Evolutionary conservation across 805 yeast species (phyloP).

Genomic region (Starmera amethionina): DNA sequence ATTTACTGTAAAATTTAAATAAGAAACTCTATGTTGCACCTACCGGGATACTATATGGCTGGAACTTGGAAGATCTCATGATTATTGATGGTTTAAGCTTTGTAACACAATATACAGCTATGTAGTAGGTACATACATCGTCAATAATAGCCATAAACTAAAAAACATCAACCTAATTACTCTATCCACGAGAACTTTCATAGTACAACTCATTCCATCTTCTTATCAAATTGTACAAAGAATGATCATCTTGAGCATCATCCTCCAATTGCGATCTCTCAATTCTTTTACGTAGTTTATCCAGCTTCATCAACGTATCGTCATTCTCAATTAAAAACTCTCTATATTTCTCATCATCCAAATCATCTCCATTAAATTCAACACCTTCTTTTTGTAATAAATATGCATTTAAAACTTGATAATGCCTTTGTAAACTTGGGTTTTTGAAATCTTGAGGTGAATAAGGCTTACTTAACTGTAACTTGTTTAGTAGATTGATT

Average conservation of each 20-base stretch:
- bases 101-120: too few relatives aligned
- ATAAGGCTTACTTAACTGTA: constrained; percentile 38
- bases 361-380: constrained; percentile 1
- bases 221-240: constrained; percentile 16
- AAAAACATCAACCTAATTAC: too few relatives aligned
- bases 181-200: too few relatives aligned
- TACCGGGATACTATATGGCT: too few relatives aligned
- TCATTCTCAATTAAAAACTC: constrained; percentile 16
- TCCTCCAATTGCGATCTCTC: constrained; percentile 17
- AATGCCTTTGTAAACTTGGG: constrained; percentile 62
- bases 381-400: constrained; percentile 44
- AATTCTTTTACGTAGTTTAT: constrained; percentile 20
- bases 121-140: too few relatives aligned
- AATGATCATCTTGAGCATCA: constrained; percentile 7
- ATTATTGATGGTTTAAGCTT: too few relatives aligned
- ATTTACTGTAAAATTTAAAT: too few relatives aligned
- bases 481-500: constrained; percentile 21
- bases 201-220: constrained; percentile 20
- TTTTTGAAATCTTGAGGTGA: constrained; percentile 49
- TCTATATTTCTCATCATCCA: constrained; percentile 1
- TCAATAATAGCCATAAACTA: too few relatives aligned
- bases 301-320: constrained; percentile 23
- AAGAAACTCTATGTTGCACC: too few relatives aligned
- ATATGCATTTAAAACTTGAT: constrained; percentile 51
- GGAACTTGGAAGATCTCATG: too few relatives aligned